Evolutionary conservation across 768 basidiomycete genomes (phyloP).

Genomic region (Hygrophorus pudorinus): DNA sequence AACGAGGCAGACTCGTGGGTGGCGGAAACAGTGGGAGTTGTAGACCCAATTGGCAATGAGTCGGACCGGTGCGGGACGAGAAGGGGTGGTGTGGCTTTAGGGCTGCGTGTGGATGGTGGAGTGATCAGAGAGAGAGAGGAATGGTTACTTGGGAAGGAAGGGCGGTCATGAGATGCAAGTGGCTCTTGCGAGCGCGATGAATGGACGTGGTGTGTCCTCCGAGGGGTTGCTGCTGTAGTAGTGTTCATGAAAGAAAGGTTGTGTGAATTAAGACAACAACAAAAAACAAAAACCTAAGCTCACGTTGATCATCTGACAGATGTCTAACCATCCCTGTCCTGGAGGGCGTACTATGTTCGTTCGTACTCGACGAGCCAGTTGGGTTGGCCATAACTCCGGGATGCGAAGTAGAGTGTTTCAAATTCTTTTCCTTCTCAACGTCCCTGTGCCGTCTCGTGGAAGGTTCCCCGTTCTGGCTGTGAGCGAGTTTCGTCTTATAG

Average conservation of each 20-base stretch:
- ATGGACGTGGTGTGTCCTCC: not conserved
- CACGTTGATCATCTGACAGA: too few relatives aligned
- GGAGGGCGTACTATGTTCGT: not conserved
- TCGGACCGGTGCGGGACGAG: conserved; percentile 8
- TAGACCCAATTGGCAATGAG: conserved; percentile 4
- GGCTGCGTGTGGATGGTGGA: not conserved
- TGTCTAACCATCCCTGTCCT: too few relatives aligned
- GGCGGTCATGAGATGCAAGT: conserved; percentile 24
- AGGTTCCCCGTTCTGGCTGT: conserved; percentile 15
- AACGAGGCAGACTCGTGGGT: conserved; percentile 3
- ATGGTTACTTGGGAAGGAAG: not conserved
- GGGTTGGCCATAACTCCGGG: not conserved
- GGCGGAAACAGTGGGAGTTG: conserved; percentile 13
- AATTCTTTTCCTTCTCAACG: conserved; percentile 9
- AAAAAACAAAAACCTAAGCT: not conserved
- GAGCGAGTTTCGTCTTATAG: conserved; percentile 38
- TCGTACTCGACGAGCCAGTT: not conserved
- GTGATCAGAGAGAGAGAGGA: not conserved
- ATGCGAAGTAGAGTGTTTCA: conserved; percentile 1
- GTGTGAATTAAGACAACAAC: not conserved
- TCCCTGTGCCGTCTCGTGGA: conserved; percentile 19
- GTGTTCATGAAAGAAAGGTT: not conserved
- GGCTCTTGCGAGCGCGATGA: conserved; percentile 13
- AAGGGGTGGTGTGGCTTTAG: conserved; percentile 1
- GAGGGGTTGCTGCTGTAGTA: not conserved